Conservation (phyloP, 768 basidiomycete genomes). For the Agaricus blazei region DNA sequence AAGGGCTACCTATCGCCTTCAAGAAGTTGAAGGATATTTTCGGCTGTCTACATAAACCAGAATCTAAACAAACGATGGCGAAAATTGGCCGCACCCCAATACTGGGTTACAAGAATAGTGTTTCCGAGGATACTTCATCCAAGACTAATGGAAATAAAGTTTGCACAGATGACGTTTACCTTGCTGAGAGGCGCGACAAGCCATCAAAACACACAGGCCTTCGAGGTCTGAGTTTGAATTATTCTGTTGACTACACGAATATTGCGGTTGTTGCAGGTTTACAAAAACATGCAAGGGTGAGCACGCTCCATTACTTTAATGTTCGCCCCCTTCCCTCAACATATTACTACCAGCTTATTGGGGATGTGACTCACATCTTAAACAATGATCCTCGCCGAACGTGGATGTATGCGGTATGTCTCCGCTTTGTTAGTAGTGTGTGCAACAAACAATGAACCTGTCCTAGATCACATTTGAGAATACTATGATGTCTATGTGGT, state of each 20-base stretch:
- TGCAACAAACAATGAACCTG: not conserved
- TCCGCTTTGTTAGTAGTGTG: not conserved
- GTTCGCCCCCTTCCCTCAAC: no score
- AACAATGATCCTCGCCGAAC: slow-evolving; percentile 2
- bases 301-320: no score
- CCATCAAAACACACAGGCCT: no score
- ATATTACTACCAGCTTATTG: not conserved
- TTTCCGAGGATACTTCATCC: no score
- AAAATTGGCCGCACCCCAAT: not conserved
- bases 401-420: not conserved
- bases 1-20: not conserved
- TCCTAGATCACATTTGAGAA: not conserved
- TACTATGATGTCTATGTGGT: not conserved
- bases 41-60: not conserved
- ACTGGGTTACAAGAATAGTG: not conserved
- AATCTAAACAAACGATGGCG: not conserved
- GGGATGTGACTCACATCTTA: not conserved
- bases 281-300: no score
- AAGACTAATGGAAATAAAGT: no score
- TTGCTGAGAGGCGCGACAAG: no score
- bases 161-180: no score
- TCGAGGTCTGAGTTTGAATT: not conserved
- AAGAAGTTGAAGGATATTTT: not conserved
- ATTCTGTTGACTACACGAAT: no score
- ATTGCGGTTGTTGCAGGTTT: no score